Evolutionary conservation across 345 rosid genomes (phyloP).

Genomic region (Salix viminalis): DNA sequence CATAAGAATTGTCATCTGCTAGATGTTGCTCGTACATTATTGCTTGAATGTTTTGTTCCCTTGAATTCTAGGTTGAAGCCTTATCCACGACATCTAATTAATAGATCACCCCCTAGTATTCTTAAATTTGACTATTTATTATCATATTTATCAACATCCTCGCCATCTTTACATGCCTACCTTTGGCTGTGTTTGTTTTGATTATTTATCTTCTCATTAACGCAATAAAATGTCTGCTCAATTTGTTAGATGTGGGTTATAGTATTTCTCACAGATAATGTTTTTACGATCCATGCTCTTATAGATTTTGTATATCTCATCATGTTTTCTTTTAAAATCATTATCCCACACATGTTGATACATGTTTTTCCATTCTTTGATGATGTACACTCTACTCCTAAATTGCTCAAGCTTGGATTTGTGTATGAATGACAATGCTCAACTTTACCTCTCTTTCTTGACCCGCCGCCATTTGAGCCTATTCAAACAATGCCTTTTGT

Average conservation of each 20-base stretch:
- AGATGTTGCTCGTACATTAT: too few relatives aligned
- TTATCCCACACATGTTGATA: not conserved
- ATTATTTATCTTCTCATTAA: not conserved
- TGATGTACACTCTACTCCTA: not conserved
- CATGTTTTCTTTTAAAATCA: not conserved
- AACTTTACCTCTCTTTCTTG: not conserved
- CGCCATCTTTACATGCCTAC: not conserved
- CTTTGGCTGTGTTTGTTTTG: not conserved
- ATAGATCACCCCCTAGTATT: too few relatives aligned
- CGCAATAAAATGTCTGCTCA: not conserved
- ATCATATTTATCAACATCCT: too few relatives aligned
- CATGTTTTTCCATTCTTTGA: not conserved
- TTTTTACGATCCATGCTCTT: not conserved
- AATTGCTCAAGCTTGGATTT: not conserved
- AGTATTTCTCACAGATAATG: not conserved
- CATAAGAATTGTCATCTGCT: too few relatives aligned
- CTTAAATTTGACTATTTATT: too few relatives aligned
- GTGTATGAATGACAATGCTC: too few relatives aligned
- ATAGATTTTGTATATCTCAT: not conserved
- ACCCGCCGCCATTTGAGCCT: accelerated
- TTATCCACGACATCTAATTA: too few relatives aligned
- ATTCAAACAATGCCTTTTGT: not conserved
- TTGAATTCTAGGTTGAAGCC: too few relatives aligned
- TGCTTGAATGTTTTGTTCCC: too few relatives aligned
- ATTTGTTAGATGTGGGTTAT: not conserved